phyloP scores from a whole-genome alignment of 2,329 filamentous ascomycete species.

The Clarireedia sp. region DNA sequence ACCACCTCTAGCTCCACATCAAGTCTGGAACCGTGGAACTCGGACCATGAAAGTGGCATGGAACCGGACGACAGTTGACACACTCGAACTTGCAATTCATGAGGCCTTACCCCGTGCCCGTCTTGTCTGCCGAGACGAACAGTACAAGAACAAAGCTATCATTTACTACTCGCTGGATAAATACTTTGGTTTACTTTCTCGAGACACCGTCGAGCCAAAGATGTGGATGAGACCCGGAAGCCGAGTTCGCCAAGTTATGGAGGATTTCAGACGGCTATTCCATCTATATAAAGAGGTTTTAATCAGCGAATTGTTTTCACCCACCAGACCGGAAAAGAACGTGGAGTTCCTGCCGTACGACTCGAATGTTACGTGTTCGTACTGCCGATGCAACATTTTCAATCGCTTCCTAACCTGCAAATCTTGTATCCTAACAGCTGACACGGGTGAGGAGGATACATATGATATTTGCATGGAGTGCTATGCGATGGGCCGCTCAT shows the following conservation, averaged over 20 bases:
- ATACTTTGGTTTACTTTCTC: conserved; percentile 57
- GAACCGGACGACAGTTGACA: conserved; percentile 92
- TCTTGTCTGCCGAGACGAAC: conserved; percentile 90
- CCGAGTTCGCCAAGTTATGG: conserved; percentile 60
- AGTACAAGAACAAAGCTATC: conserved; percentile 98
- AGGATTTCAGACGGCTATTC: conserved; percentile 78
- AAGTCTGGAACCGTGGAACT: conserved; percentile 96
- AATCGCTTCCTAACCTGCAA: conserved; percentile 94
- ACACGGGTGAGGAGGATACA: conserved; percentile 69
- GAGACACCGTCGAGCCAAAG: conserved; percentile 38
- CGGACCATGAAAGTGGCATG: conserved; percentile 96
- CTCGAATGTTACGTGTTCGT: conserved; percentile 89
- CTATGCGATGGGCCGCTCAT: conserved; percentile 94
- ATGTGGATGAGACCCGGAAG: conserved; percentile 31
- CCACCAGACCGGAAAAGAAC: conserved; percentile 52
- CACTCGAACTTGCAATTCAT: conserved; percentile 73
- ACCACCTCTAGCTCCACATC: conserved; percentile 86
- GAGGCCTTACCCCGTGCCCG: conserved; percentile 85
- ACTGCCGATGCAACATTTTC: conserved; percentile 93
- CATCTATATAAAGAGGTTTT: conserved; percentile 69
- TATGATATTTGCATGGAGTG: conserved; percentile 99
- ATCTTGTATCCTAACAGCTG: conserved; percentile 61
- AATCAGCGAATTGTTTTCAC: conserved; percentile 77
- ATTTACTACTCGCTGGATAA: conserved; percentile 80
- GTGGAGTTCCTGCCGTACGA: conserved; percentile 76